Evolutionary conservation across 1,284 basidiomycete species (phyloP), one percentile per base, ranked within the genome.

Genomic region (Somion occarium): DNA sequence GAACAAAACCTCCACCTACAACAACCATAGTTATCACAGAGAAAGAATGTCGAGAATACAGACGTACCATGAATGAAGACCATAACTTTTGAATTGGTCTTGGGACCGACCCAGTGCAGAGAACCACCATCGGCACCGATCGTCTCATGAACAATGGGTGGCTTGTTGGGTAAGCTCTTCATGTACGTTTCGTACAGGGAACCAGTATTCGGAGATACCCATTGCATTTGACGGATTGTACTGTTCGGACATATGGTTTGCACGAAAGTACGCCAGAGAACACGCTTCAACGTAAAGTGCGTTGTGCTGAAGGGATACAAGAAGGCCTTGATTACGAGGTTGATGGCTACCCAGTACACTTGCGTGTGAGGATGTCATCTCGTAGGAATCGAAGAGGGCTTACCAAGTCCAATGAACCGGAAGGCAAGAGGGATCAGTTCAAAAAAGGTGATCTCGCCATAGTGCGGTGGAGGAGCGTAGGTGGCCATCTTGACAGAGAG

Each of bases 31-130:
- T 50, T 15, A 20, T 15, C 20, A 44, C 15, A 9, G 48, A 12
- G 18, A 19, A 15, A 12, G 20, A 19, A 13, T 25, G 44, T 18
- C 5, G 23, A 11, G 13, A 50, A 26, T 18, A 15, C 3, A 13
- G 15, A 27, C 49, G 18, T 34, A 56, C 54, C 44, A 37, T 54
- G 54, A 24, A 56, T 41, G 46, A 46, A 50, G 13, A 54, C 34
- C 24, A 56, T 48, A 23, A 54, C 49, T 22, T 56, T 53, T 20
- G 34, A 44, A 13, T 48, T 52, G 18, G 26, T 25, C 30, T 54
- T 53, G 19, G 27, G 26, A 13, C 54, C 54, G 22, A 56, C 38
- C 54, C 54, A 56, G 30, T 56, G 53, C 15, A 56, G 22, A 18
- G 45, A 51, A 22, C 47, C 53, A 18, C 54, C 54, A 3, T 51